Percentiles rank a stretch among this genome's conserved stretches.
phyloP scores from a whole-genome alignment of 2,329 filamentous ascomycete genomes.

The Aspergillus sp. region DNA sequence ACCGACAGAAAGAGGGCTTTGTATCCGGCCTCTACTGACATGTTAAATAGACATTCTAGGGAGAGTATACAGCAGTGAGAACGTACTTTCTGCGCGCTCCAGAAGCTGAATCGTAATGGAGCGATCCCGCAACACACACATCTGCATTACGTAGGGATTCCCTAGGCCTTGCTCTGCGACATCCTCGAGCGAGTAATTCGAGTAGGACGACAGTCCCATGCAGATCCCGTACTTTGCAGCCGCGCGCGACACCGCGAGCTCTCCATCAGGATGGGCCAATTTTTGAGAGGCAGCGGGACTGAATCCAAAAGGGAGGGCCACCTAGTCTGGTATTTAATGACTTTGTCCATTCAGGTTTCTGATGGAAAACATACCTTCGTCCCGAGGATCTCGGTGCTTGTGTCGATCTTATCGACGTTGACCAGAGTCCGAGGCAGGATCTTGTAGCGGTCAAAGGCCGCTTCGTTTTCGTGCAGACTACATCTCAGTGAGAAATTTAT shows the following conservation, averaged over 20 bases:
- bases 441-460: slow-evolving; percentile 52
- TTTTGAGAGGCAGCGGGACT: slow-evolving; percentile 55
- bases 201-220: slow-evolving; percentile 52
- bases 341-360: background rate
- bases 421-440: slow-evolving; percentile 48
- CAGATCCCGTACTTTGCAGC: slow-evolving; percentile 42
- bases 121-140: slow-evolving; percentile 54
- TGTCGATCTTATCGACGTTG: slow-evolving; percentile 46
- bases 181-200: slow-evolving; percentile 48
- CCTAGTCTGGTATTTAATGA: slow-evolving; percentile 13
- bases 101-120: slow-evolving; percentile 42
- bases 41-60: background rate
- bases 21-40: slow-evolving; percentile 44
- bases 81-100: slow-evolving; percentile 43
- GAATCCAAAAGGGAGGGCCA: slow-evolving; percentile 54
- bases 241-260: slow-evolving; percentile 50
- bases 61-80: background rate
- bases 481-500: background rate
- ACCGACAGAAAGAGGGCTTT: slow-evolving; percentile 57
- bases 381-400: slow-evolving; percentile 47
- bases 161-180: slow-evolving; percentile 42
- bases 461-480: slow-evolving; percentile 52
- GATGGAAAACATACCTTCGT: slow-evolving; percentile 22
- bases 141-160: slow-evolving; percentile 54
- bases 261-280: slow-evolving; percentile 54